A percentile compares a stretch with the other conserved stretches of the same genome.
These are phyloP conservation scores for Phanerochaete sordida DNA, from an alignment of 768 basidiomycete genomes.

Conservation along the genomic window DNA sequence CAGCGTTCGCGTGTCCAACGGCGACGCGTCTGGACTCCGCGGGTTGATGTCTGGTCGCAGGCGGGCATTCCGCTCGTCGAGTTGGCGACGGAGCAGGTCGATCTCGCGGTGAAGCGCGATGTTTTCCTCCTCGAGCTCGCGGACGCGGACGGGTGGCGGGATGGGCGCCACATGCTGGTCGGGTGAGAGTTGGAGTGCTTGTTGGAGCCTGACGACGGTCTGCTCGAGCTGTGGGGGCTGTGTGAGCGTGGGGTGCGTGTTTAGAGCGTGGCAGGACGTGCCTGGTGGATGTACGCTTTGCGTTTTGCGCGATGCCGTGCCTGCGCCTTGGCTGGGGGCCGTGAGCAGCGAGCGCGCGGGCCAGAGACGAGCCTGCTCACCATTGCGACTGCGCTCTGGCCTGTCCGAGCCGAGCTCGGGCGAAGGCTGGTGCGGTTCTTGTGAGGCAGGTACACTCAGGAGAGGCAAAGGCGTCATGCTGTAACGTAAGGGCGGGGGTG, in stretches of 20 bases:
- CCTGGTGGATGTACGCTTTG: constrained; percentile 92
- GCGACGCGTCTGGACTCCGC: constrained; percentile 13
- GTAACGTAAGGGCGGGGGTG: constrained; percentile 15
- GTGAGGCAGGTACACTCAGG: background rate
- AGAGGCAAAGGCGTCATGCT: constrained; percentile 14
- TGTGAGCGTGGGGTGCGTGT: background rate
- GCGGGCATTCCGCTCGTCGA: constrained; percentile 30
- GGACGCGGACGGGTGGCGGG: constrained; percentile 69
- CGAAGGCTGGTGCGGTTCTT: background rate
- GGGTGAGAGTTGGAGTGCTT: constrained; percentile 64
- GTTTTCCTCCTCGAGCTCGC: constrained; percentile 83
- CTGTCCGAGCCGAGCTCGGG: constrained; percentile 1
- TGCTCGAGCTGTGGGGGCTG: constrained; percentile 62
- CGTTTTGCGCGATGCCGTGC: constrained; percentile 88
- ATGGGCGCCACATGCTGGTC: constrained; percentile 75
- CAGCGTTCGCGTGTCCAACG: constrained; percentile 19
- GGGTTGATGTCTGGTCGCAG: constrained; percentile 21
- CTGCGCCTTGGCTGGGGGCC: constrained; percentile 66
- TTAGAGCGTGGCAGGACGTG: constrained; percentile 23
- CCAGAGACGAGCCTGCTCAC: constrained; percentile 7
- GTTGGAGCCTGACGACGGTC: constrained; percentile 82
- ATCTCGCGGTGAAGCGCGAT: constrained; percentile 65
- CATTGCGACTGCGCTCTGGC: constrained; percentile 25
- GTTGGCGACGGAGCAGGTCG: constrained; percentile 67
- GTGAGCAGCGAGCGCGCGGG: background rate